These are phyloP conservation scores for Pseudopyricularia cyperi DNA, from an alignment of 2,329 filamentous ascomycete genomes.

Conservation along the genomic window DNA sequence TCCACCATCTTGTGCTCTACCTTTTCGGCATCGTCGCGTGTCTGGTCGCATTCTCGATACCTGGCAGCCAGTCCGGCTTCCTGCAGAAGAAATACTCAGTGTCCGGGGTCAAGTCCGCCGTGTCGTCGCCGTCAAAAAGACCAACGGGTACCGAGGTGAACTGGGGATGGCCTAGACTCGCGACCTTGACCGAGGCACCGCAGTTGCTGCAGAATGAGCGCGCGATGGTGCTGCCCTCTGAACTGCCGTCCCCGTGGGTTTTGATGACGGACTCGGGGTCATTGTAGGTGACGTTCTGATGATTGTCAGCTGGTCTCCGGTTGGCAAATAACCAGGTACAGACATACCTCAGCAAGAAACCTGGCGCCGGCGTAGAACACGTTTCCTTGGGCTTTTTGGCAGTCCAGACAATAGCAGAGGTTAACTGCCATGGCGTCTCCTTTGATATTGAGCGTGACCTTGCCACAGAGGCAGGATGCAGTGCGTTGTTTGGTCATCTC, in stretches of 20 bases:
- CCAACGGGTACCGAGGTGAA: neutral
- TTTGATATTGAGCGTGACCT: conserved; percentile 8
- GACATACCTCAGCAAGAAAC: conserved; percentile 10
- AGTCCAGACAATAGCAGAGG: conserved; percentile 14
- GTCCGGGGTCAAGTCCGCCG: neutral
- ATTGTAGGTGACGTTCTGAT: conserved; percentile 9
- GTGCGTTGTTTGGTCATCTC: conserved; percentile 4
- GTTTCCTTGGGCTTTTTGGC: conserved; percentile 11
- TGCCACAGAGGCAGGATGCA: conserved; percentile 15
- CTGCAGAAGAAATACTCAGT: neutral
- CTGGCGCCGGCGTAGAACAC: conserved; percentile 7
- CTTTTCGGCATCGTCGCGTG: neutral
- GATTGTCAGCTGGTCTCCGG: neutral
- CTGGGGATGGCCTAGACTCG: neutral
- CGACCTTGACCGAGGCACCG: conserved; percentile 5
- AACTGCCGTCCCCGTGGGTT: conserved; percentile 7
- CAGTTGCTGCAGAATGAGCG: conserved; percentile 12
- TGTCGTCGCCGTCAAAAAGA: neutral
- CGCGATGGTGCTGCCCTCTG: conserved; percentile 8
- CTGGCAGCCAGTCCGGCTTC: neutral
- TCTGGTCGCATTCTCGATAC: neutral
- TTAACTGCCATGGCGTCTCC: conserved; percentile 9
- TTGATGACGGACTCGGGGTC: conserved; percentile 7
- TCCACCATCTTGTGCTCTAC: neutral
- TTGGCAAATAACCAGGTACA: neutral